These are phyloP conservation scores for Danielozyma ontarioensis DNA, from an alignment of 805 yeast genomes.

Conservation along the genomic window DNA sequence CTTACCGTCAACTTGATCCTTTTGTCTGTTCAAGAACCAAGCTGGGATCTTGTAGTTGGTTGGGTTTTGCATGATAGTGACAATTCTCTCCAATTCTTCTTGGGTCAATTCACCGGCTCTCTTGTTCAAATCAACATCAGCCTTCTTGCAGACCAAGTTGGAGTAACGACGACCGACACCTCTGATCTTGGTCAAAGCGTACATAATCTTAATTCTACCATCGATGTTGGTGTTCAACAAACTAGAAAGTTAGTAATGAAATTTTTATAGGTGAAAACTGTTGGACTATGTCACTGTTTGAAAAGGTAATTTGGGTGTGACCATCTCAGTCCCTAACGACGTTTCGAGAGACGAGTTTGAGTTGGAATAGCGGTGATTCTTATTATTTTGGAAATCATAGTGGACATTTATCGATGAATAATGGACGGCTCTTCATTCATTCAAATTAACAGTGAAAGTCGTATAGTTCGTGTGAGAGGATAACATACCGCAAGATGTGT, in stretches of 20 bases:
- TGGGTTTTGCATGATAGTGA: slow-evolving; percentile 99
- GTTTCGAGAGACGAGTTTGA: no score
- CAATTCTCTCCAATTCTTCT: slow-evolving; percentile 99
- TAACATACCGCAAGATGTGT: slow-evolving; percentile 99
- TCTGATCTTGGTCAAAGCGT: slow-evolving; percentile 99
- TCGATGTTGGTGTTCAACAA: slow-evolving; percentile 99
- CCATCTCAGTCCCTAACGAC: no score
- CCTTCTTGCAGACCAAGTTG: slow-evolving; percentile 99
- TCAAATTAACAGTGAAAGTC: no score
- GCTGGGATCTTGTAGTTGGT: slow-evolving; percentile 98
- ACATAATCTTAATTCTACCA: slow-evolving; percentile 99
- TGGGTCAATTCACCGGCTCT: slow-evolving; percentile 99
- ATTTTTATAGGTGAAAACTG: not conserved
- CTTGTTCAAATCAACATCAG: slow-evolving; percentile 96
- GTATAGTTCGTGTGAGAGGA: no score
- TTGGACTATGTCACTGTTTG: no score
- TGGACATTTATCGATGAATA: no score
- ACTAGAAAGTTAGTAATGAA: slow-evolving; percentile 42
- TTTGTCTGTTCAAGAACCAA: slow-evolving; percentile 99
- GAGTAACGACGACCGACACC: slow-evolving; percentile 99
- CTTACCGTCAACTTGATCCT: slow-evolving; percentile 97
- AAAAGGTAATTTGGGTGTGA: not conserved
- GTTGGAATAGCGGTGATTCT: no score
- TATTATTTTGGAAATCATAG: no score
- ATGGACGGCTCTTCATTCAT: no score